Percentiles rank a stretch among this genome's conserved stretches.
Conservation (phyloP, 225 moss, liverwort and hornwort species). For the Ulota crispa region DNA sequence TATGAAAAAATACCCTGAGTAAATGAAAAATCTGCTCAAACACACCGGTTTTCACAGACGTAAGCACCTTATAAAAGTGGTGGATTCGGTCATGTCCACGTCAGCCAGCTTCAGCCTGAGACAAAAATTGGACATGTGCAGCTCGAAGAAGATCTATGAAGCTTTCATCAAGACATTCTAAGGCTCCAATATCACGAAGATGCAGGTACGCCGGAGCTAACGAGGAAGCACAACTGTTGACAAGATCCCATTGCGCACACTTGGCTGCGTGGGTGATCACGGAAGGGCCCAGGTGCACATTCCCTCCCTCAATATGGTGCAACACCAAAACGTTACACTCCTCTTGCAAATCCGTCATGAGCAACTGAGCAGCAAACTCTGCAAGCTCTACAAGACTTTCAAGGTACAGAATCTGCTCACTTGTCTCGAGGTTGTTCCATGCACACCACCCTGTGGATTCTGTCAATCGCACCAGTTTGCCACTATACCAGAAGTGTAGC, state of each 20-base stretch:
- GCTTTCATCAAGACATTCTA: conserved; percentile 60
- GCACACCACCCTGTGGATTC: conserved; percentile 55
- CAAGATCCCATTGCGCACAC: conserved; percentile 60
- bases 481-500: conserved; percentile 58
- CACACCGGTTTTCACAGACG: background rate
- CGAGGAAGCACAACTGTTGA: conserved; percentile 50
- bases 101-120: conserved; percentile 35
- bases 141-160: conserved; percentile 57
- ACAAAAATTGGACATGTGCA: conserved; percentile 58
- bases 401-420: conserved; percentile 53
- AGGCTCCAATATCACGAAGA: conserved; percentile 55
- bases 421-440: conserved; percentile 56
- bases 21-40: background rate
- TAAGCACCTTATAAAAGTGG: background rate
- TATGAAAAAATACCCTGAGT: background rate
- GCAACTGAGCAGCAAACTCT: conserved; percentile 55
- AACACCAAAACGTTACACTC: conserved; percentile 42
- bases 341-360: conserved; percentile 62
- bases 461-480: conserved; percentile 40
- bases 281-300: conserved; percentile 55
- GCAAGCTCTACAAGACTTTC: conserved; percentile 64
- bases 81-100: background rate
- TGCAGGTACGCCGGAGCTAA: conserved; percentile 59
- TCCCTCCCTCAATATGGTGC: conserved; percentile 50
- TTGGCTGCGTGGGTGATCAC: conserved; percentile 58